Evolutionary conservation across 2,329 filamentous ascomycete species (phyloP).

Genomic region (Alternaria brassicae): DNA sequence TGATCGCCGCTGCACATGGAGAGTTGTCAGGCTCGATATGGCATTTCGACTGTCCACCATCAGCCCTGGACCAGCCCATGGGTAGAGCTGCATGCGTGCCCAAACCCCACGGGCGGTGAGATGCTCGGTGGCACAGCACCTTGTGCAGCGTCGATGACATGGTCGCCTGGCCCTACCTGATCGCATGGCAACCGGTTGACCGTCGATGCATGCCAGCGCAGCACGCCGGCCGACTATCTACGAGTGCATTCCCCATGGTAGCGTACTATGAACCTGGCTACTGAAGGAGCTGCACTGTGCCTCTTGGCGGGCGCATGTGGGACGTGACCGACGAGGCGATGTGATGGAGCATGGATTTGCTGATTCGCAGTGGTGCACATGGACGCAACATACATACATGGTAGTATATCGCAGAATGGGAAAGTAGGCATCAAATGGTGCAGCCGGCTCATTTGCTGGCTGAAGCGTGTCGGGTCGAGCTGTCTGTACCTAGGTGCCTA

Average conservation of each 20-base stretch:
- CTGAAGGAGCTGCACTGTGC: conserved; percentile 7
- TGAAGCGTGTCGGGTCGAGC: conserved; percentile 7
- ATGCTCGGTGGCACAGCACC: conserved; percentile 2
- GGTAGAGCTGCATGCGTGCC: conserved; percentile 10
- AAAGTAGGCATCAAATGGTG: background rate
- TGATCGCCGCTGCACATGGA: conserved; percentile 3
- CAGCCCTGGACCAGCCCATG: conserved; percentile 10
- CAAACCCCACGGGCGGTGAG: conserved; percentile 2
- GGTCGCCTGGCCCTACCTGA: background rate
- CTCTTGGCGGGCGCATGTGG: conserved; percentile 14
- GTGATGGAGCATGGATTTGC: conserved; percentile 20
- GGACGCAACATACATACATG: conserved; percentile 20
- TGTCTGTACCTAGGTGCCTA: too few species aligned
- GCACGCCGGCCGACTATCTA: conserved; percentile 2
- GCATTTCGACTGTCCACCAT: background rate
- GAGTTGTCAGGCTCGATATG: conserved; percentile 7
- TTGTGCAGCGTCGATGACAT: background rate
- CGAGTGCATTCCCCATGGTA: background rate
- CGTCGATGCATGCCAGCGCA: conserved; percentile 14
- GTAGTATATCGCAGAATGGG: conserved; percentile 7
- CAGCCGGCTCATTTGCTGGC: conserved; percentile 15
- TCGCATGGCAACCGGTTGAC: background rate
- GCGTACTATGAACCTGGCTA: background rate
- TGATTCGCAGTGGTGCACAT: conserved; percentile 16
- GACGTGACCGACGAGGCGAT: conserved; percentile 14